phyloP scores from a whole-genome alignment of 2,329 filamentous ascomycete genomes.

The Fusarium guadeloupense region DNA sequence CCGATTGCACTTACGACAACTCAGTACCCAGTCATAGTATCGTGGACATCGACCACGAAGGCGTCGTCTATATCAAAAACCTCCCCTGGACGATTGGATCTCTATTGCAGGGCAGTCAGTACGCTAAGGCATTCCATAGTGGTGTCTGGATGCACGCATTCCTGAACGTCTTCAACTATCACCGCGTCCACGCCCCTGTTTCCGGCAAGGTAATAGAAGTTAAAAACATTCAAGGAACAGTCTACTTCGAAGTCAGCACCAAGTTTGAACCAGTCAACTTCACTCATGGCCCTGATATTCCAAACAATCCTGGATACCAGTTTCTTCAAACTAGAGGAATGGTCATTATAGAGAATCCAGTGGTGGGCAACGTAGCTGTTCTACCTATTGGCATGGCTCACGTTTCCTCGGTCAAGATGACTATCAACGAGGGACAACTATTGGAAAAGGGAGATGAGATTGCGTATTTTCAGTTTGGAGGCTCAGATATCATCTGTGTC shows the following conservation, averaged over 20 bases:
- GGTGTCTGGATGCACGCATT: constrained; percentile 56
- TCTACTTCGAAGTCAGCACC: constrained; percentile 50
- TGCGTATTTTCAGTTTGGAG: constrained; percentile 55
- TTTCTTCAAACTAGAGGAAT: constrained; percentile 52
- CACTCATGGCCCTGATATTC: constrained; percentile 43
- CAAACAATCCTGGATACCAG: constrained; percentile 52
- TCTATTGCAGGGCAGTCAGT: constrained; percentile 47
- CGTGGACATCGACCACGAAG: constrained; percentile 34
- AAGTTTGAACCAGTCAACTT: constrained; percentile 27
- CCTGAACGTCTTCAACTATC: constrained; percentile 53
- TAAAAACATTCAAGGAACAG: constrained; percentile 49
- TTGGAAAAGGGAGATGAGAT: constrained; percentile 55
- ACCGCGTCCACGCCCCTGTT: constrained; percentile 54
- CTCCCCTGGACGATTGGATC: constrained; percentile 50
- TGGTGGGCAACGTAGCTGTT: constrained; percentile 51
- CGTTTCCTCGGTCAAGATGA: constrained; percentile 53
- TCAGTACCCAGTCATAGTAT: constrained; percentile 35
- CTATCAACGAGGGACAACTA: constrained; percentile 33
- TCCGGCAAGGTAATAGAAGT: constrained; percentile 50
- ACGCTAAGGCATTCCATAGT: constrained; percentile 46
- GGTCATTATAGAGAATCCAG: constrained; percentile 50
- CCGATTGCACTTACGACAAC: constrained; percentile 50
- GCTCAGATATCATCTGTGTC: constrained; percentile 53
- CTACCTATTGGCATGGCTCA: constrained; percentile 57
- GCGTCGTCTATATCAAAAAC: constrained; percentile 50